A percentile compares a stretch with the other conserved stretches of the same genome.
Evolutionary conservation across 2,329 filamentous ascomycete species (phyloP).

Genomic region (Podosphaera xanthii): DNA sequence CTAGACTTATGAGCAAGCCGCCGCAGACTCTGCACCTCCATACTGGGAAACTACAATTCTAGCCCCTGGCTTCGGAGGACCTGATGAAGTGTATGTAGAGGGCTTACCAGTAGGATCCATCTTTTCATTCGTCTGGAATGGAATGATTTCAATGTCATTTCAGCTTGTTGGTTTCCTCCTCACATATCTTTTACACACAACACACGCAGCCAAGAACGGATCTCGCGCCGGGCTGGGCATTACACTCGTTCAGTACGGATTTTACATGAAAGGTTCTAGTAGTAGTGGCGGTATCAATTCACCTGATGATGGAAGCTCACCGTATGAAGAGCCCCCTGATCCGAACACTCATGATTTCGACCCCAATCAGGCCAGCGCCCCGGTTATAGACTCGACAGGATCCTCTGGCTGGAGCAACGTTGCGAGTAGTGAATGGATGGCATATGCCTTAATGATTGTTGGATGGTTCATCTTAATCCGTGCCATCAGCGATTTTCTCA

Average conservation of each 20-base stretch:
- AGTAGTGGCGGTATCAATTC: conserved; percentile 17
- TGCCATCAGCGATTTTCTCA: conserved; percentile 75
- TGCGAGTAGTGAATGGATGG: conserved; percentile 63
- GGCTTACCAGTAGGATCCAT: conserved; percentile 78
- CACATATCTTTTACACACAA: conserved; percentile 93
- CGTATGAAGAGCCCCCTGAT: conserved; percentile 51
- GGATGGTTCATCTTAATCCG: conserved; percentile 96
- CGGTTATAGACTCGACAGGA: conserved; percentile 18
- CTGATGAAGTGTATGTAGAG: conserved; percentile 90
- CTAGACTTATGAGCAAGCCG: conserved; percentile 93
- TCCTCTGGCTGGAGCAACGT: conserved; percentile 31
- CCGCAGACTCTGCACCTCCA: conserved; percentile 81
- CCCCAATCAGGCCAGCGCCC: conserved; percentile 36
- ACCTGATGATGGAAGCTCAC: conserved; percentile 24
- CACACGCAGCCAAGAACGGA: conserved; percentile 93
- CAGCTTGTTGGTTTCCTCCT: conserved; percentile 92
- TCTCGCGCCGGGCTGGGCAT: conserved; percentile 85
- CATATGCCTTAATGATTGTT: conserved; percentile 85
- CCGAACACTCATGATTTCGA: conserved; percentile 83
- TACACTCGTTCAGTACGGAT: conserved; percentile 88
- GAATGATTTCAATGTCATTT: conserved; percentile 94
- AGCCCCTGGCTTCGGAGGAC: conserved; percentile 69
- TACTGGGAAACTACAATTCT: conserved; percentile 99
- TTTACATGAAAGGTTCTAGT: conserved; percentile 60
- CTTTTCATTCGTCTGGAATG: conserved; percentile 78